Evolutionary conservation across 2,329 filamentous ascomycete species (phyloP), one percentile per base, ranked within the genome.

Genomic region (Fusarium sp.): DNA sequence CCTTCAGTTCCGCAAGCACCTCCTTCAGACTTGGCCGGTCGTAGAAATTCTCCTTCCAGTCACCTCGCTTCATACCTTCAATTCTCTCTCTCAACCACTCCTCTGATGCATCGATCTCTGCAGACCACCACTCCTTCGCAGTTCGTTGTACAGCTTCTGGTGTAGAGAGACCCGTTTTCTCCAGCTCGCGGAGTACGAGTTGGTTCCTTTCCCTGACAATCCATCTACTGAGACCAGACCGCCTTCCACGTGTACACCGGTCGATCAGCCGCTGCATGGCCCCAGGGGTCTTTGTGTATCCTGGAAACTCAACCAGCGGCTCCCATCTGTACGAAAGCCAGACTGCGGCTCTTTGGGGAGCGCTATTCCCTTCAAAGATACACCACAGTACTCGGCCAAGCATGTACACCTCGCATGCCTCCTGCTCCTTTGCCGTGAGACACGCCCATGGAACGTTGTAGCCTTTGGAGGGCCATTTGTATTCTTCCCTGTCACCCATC

Each of bases 371-470:
- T 75, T 90, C 88, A 60, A 90, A 90, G 18, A 90, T 84, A 73
- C 88, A 90, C 87, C 88, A 90, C 49, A 90, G 79, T 27, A 89
- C 81, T 42, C 88, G 83, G 8, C 87, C 88, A 18, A 90, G 83
- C 87, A 89, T 89, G 77, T 89, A 90, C 2, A 89, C 87, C 75
- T 88, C 85, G 22, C 87, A 87, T 0, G 84, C 81, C 72, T 90
- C 88, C 68, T 87, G 85, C 69, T 90, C 88, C 5, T 64, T 65
- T 2, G 77, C 75, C 16, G 80, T 83, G n/a, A 90, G 81, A 55
- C 83, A 85, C 7, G 84, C 80, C 88, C 88, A 90, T 6, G 87
- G 79, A 10, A 87, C 79, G 69, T 89, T 89, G 79, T 87, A 89
- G 38, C 87, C 86, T 38, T 77, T 63, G 5, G 78, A 74, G 0